A percentile compares a stretch with the other conserved stretches of the same genome.
phyloP scores from a whole-genome alignment of 208 protist species.

The Angomonas deanei region DNA sequence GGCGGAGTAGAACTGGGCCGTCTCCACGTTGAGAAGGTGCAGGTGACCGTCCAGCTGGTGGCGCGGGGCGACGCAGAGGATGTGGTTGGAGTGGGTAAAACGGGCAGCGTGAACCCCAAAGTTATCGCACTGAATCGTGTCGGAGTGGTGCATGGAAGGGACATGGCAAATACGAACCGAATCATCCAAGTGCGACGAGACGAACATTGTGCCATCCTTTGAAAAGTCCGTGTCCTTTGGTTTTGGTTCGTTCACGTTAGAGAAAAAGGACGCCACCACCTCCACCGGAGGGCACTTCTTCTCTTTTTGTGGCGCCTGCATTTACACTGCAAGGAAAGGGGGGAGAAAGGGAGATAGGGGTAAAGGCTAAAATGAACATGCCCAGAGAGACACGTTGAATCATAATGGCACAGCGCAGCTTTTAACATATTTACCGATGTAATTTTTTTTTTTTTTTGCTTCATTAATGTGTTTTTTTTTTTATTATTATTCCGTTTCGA shows the following conservation, averaged over 20 bases:
- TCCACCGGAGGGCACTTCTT: constrained; percentile 22
- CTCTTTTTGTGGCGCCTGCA: background rate
- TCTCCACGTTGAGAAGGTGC: constrained; percentile 68
- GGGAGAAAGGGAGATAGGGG: background rate
- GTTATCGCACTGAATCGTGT: constrained; percentile 44
- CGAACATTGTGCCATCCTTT: constrained; percentile 51
- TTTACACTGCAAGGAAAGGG: background rate
- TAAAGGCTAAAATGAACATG: background rate
- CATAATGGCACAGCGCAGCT: too few species aligned
- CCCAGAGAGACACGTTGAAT: too few species aligned
- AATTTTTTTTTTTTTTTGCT: background rate
- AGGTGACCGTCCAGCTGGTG: constrained; percentile 70
- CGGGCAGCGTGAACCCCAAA: constrained; percentile 57
- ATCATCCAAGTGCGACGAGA: constrained; percentile 74
- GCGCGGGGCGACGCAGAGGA: constrained; percentile 64
- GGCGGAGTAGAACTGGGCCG: constrained; percentile 52
- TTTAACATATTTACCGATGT: background rate
- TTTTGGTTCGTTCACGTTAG: constrained; percentile 61
- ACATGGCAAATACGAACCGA: constrained; percentile 69
- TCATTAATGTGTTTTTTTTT: background rate
- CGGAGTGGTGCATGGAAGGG: constrained; percentile 28
- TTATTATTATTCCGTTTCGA: constrained; percentile 8
- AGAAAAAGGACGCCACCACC: constrained; percentile 71
- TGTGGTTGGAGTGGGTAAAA: constrained; percentile 64
- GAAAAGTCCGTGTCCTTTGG: constrained; percentile 73